A percentile compares a stretch with the other conserved stretches of the same genome.
These are phyloP conservation scores for Blastobotrys terrestris DNA, from an alignment of 805 yeast species.

Conservation along the genomic window DNA sequence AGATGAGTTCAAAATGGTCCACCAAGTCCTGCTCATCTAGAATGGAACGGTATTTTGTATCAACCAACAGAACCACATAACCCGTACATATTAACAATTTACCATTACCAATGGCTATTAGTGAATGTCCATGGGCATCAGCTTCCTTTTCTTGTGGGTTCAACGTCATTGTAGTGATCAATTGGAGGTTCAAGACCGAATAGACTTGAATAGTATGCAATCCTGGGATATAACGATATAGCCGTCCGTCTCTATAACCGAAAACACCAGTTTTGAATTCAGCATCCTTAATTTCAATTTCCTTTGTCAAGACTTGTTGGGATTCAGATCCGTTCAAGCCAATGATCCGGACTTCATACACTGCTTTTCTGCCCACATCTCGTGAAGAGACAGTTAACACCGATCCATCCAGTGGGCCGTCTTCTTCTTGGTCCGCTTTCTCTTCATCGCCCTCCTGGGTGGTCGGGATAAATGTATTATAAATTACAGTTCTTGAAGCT, in stretches of 20 bases:
- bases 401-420: slow-evolving; percentile 11
- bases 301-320: slow-evolving; percentile 9
- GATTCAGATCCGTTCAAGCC: slow-evolving; percentile 13
- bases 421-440: neutral
- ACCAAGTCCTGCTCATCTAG: slow-evolving; percentile 17
- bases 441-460: neutral
- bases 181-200: neutral
- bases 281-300: slow-evolving; percentile 7
- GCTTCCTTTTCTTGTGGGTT: neutral
- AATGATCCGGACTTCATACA: slow-evolving; percentile 16
- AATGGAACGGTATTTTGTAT: slow-evolving; percentile 27
- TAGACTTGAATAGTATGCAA: neutral
- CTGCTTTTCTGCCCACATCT: slow-evolving; percentile 14
- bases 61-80: slow-evolving; percentile 34
- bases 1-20: neutral
- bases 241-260: slow-evolving; percentile 5
- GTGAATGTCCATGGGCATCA: slow-evolving; percentile 9
- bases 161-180: slow-evolving; percentile 1
- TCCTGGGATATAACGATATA: neutral
- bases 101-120: slow-evolving; percentile 25
- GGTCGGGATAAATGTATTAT: slow-evolving; percentile 8
- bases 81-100: slow-evolving; percentile 24
- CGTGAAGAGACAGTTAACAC: slow-evolving; percentile 8
- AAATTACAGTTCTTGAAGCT: slow-evolving; percentile 13
- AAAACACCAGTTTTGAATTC: slow-evolving; percentile 8